phyloP scores from a whole-genome alignment of 768 basidiomycete species.

The Tephrocybe sp. region DNA sequence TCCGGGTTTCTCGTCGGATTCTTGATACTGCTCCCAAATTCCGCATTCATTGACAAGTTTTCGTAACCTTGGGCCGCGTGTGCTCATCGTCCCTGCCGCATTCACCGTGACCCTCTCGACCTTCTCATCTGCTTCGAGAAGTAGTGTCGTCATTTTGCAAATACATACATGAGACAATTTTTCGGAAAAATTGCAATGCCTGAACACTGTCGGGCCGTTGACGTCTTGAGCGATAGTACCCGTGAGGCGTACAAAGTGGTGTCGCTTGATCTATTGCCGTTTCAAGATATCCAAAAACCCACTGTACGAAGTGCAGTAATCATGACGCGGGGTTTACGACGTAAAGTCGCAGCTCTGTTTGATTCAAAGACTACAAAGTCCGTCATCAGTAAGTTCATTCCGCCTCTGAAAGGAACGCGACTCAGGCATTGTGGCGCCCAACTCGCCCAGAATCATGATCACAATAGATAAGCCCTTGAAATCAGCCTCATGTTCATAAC shows the following conservation, averaged over 20 bases:
- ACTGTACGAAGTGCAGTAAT: not conserved
- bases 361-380: not conserved
- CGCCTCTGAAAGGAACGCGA: conserved; percentile 4
- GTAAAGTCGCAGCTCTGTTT: not conserved
- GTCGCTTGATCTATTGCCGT: not conserved
- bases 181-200: no score
- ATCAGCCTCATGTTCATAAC: conserved; percentile 14
- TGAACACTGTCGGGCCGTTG: no score
- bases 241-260: no score
- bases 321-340: no score
- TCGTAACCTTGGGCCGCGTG: not conserved
- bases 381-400: not conserved
- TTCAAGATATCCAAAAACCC: not conserved
- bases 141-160: not conserved
- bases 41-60: not conserved
- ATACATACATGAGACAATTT: no score
- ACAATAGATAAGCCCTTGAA: conserved; percentile 11
- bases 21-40: not conserved
- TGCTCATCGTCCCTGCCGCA: not conserved
- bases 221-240: no score
- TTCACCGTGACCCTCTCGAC: not conserved
- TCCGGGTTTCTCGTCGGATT: conserved; percentile 4
- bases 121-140: not conserved
- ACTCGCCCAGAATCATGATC: conserved; percentile 3
- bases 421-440: conserved; percentile 9